phyloP scores from a whole-genome alignment of 352 stramenopile species.

The Phytophthora palmivora region DNA sequence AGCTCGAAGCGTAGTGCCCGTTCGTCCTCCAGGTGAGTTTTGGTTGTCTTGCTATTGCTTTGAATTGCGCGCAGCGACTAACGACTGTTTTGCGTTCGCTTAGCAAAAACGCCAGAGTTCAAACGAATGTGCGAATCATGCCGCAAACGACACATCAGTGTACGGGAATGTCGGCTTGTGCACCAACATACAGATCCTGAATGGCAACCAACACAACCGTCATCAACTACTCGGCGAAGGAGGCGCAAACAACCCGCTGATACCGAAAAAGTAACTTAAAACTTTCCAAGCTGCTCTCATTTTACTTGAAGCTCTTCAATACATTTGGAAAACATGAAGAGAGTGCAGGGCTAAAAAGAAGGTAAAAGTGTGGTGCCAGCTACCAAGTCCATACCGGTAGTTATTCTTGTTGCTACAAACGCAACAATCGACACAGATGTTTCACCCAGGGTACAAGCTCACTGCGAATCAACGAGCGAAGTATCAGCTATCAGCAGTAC shows the following conservation, averaged over 20 bases:
- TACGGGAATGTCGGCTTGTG: conserved; percentile 71
- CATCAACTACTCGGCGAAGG: conserved; percentile 31
- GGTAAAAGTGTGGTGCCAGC: conserved; percentile 15
- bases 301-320: conserved; percentile 31
- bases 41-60: neutral
- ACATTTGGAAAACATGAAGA: conserved; percentile 28
- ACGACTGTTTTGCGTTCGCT: neutral
- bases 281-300: conserved; percentile 34
- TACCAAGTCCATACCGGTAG: conserved; percentile 7
- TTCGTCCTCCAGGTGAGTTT: conserved; percentile 34
- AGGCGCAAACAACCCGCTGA: conserved; percentile 32
- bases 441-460: conserved; percentile 23
- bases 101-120: conserved; percentile 40
- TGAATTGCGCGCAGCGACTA: conserved; percentile 2
- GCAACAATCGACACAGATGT: conserved; percentile 12
- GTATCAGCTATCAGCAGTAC: conserved; percentile 11
- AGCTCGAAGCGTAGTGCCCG: conserved; percentile 22
- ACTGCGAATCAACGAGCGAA: conserved; percentile 22
- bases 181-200: conserved; percentile 74
- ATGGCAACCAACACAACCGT: conserved; percentile 51
- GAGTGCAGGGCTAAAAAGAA: conserved; percentile 28
- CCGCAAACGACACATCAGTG: conserved; percentile 68
- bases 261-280: conserved; percentile 36
- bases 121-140: conserved; percentile 79
- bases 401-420: conserved; percentile 18